A percentile compares a stretch with the other conserved stretches of the same genome.
phyloP scores from a whole-genome alignment of 768 basidiomycete species.

The Boletus sensibilis region DNA sequence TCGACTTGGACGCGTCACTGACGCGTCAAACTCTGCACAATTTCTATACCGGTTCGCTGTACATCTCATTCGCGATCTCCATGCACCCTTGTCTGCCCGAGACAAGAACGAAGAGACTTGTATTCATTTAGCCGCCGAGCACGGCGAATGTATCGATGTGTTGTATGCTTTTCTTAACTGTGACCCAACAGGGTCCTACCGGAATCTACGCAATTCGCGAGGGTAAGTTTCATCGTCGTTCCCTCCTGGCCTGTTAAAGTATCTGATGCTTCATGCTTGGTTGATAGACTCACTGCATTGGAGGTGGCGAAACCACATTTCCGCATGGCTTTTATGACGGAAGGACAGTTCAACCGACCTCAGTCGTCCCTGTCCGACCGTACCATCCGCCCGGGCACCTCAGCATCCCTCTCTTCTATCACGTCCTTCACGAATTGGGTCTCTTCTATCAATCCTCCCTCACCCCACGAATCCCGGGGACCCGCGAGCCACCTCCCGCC shows the following conservation, averaged over 20 bases:
- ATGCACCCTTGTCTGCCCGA: conserved; percentile 62
- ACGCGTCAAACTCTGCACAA: conserved; percentile 34
- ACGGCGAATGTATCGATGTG: conserved; percentile 63
- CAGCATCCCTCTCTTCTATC: conserved; percentile 47
- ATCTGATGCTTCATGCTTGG: not conserved
- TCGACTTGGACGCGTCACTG: conserved; percentile 34
- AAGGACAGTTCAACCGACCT: conserved; percentile 46
- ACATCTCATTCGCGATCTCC: conserved; percentile 69
- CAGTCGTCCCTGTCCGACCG: conserved; percentile 54
- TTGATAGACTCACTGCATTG: conserved; percentile 50
- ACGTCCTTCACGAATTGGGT: conserved; percentile 42
- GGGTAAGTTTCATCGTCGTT: conserved; percentile 48
- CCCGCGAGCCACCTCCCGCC: conserved; percentile 38
- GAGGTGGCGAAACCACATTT: conserved; percentile 71
- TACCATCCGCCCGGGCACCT: conserved; percentile 48
- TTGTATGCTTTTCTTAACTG: conserved; percentile 63
- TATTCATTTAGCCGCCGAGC: conserved; percentile 77
- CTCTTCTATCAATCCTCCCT: conserved; percentile 16
- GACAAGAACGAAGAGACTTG: conserved; percentile 74
- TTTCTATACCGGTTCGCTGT: conserved; percentile 56
- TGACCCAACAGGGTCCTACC: conserved; percentile 54
- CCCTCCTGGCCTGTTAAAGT: not conserved
- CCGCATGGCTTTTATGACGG: conserved; percentile 56
- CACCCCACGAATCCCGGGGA: conserved; percentile 27
- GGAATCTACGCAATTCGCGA: conserved; percentile 64